These are phyloP conservation scores for Plasmodium billcollinsi DNA, from an alignment of 169 alveolate genomes.

Conservation along the genomic window DNA sequence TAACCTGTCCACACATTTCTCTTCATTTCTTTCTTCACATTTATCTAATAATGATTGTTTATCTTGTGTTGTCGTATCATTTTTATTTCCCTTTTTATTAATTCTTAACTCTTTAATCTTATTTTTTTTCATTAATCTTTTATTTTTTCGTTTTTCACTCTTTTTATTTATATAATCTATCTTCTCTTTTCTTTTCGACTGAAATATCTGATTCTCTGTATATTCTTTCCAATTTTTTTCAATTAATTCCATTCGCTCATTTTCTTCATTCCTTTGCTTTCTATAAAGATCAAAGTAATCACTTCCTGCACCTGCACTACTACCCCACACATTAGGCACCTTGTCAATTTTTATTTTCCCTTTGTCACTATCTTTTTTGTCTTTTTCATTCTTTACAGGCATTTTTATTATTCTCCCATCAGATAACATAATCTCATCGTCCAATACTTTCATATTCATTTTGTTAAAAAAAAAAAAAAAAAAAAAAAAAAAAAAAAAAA, in stretches of 20 bases:
- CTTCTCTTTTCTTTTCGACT: slow-evolving; percentile 75
- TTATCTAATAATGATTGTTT: background rate
- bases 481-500: too few relatives aligned
- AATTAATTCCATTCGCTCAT: slow-evolving; percentile 76
- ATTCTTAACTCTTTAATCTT: slow-evolving; percentile 42
- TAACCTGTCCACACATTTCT: background rate
- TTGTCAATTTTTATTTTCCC: slow-evolving; percentile 78
- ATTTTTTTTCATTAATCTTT: slow-evolving; percentile 78
- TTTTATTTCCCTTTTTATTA: slow-evolving; percentile 35
- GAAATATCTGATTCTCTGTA: slow-evolving; percentile 80
- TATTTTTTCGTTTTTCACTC: slow-evolving; percentile 75
- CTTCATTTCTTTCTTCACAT: background rate
- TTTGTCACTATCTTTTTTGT: slow-evolving; percentile 40
- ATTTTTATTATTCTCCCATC: slow-evolving; percentile 78
- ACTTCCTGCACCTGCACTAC: slow-evolving; percentile 88
- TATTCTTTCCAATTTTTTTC: slow-evolving; percentile 79
- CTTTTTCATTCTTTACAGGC: slow-evolving; percentile 48
- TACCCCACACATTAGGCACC: slow-evolving; percentile 86
- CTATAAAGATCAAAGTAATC: slow-evolving; percentile 84
- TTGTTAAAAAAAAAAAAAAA: background rate
- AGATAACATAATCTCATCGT: slow-evolving; percentile 79
- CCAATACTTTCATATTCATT: slow-evolving; percentile 52
- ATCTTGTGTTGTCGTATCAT: background rate
- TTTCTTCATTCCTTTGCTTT: slow-evolving; percentile 78
- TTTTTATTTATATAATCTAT: slow-evolving; percentile 78